These are phyloP conservation scores for Meripilus lineatus DNA, from an alignment of 1,284 basidiomycete species.

Conservation along the genomic window DNA sequence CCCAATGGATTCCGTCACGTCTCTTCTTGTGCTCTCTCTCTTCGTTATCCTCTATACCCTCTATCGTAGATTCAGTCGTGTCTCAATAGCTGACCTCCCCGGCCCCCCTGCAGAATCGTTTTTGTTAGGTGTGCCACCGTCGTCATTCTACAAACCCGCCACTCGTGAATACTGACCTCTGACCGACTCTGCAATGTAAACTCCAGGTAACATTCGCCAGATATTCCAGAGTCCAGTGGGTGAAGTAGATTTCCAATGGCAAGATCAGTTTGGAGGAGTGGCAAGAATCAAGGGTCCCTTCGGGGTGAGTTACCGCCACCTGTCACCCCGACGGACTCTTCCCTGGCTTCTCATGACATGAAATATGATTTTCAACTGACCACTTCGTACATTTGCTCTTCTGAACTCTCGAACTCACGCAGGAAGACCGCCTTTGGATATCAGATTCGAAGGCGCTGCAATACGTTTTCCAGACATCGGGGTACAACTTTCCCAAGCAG, in stretches of 20 bases:
- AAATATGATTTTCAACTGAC: too few species aligned
- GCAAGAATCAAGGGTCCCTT: slow-evolving; percentile 41
- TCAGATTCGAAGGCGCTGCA: slow-evolving; percentile 39
- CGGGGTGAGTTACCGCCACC: slow-evolving; percentile 35
- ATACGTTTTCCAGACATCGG: slow-evolving; percentile 34
- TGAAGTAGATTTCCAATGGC: slow-evolving; percentile 43
- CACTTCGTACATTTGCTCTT: too few species aligned
- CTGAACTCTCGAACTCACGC: not conserved
- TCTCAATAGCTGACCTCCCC: slow-evolving; percentile 22
- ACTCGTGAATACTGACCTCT: too few species aligned
- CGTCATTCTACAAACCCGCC: not conserved
- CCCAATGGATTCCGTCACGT: not conserved
- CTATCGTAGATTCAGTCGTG: slow-evolving; percentile 9
- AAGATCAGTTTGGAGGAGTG: slow-evolving; percentile 39
- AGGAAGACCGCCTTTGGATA: slow-evolving; percentile 29
- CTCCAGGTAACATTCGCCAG: slow-evolving; percentile 1
- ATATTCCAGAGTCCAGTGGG: slow-evolving; percentile 27
- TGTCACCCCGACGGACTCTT: too few species aligned
- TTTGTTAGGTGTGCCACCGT: slow-evolving; percentile 22
- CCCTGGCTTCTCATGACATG: too few species aligned
- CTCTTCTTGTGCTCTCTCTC: not conserved
- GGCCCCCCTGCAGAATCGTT: slow-evolving; percentile 29
- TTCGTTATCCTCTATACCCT: slow-evolving; percentile 16
- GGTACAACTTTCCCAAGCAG: slow-evolving; percentile 35
- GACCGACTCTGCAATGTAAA: too few species aligned